Base-by-base conservation (phyloP, 2,329 filamentous ascomycete genomes). In the Claviceps maximensis region DNA sequence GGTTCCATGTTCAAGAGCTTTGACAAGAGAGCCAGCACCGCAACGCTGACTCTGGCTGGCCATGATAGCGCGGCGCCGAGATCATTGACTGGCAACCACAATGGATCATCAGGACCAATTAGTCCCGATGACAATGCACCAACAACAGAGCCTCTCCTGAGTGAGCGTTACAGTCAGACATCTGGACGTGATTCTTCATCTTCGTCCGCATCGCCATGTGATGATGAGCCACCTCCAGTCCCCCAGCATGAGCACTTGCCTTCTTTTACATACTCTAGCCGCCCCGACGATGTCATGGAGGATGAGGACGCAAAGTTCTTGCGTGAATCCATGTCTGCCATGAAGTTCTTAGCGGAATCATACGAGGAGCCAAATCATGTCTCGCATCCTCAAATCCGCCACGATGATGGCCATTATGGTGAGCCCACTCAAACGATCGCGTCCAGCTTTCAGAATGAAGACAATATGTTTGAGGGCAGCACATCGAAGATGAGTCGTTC, bases 1-100 rank as follows among this genome's bases (percentile, higher is more conserved):
- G 72, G 75, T 55, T 77, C 71, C 53, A 78, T 82, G 74, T 71
- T 81, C 42, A 68, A 69, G 12, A 70, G 67, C n/a, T 77, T 78
- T 49, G 76, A 79, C 56, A 80, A 80, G 63, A 69, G 77, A 55
- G 68, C 73, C 23, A 77, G 76, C 59, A 68, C 72, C 49, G 67
- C 67, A n/a, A 77, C 75, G 4, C 55, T 76, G 53, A 73, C 70
- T 4, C 54, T 76, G 51, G 72, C 69, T 50, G 71, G 69, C 21
- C 69, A 71, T 36, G 65, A 65, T 12, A 58, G 63, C 9, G 63
- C 66, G 4, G 65, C 67, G 19, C 67, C 69, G 27, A 70, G 76
- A 7, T 72, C 74, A 33, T 63, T 78, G 53, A 75, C 76, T 1
- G 70, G 67, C 4, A 71, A 70, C 51, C 73, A 75, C 12, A 58